Conservation (phyloP, 148 eudicot genomes). For the Beta vulgaris region DNA sequence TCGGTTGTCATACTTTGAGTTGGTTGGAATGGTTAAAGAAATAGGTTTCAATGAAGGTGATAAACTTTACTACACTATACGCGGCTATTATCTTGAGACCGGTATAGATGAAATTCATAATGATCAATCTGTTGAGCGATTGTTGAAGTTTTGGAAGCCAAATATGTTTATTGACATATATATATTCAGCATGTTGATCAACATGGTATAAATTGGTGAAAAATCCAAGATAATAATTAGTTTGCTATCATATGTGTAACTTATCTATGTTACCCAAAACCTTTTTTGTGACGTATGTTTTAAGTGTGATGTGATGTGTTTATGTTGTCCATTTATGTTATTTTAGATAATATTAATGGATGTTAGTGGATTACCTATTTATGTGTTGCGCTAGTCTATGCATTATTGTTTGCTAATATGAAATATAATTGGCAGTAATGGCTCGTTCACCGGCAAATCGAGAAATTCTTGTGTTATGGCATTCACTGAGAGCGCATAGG, state of each 20-base stretch:
- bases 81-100: neutral
- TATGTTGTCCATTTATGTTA: no score
- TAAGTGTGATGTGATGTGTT: no score
- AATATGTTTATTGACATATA: neutral
- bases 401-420: neutral
- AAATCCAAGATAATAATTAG: neutral
- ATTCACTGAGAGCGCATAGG: neutral
- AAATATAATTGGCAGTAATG: neutral
- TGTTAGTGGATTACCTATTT: no score
- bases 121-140: neutral
- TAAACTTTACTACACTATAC: neutral
- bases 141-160: neutral
- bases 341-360: neutral
- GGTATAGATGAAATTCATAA: neutral
- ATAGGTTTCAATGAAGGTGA: neutral
- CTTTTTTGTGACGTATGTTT: no score
- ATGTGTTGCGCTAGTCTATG: neutral
- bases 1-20: conserved; percentile 2
- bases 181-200: conserved; percentile 1
- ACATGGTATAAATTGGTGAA: neutral
- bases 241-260: neutral
- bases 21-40: neutral
- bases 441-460: neutral
- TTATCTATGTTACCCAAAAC: neutral
- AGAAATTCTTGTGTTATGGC: neutral